Conservation (phyloP, 2,329 filamentous ascomycete species). For the Fonsecaea pedrosoi region DNA sequence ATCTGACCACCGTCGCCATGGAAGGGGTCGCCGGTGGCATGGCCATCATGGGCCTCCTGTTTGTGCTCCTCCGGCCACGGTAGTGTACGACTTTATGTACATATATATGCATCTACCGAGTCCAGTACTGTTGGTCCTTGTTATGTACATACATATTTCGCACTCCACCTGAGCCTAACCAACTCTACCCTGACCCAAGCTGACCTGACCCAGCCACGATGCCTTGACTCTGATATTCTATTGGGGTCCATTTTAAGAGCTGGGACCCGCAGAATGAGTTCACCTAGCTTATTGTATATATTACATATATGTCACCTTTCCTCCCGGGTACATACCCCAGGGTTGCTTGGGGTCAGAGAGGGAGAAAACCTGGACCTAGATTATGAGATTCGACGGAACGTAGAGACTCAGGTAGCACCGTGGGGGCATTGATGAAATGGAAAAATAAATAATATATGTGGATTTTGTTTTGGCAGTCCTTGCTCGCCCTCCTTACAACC, state of each 20-base stretch:
- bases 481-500: neutral
- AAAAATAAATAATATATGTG: conserved; percentile 2
- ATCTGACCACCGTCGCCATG: conserved; percentile 72
- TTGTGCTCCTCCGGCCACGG: conserved; percentile 59
- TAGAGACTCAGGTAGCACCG: neutral
- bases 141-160: neutral
- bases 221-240: no score
- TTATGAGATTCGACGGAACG: neutral
- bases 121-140: neutral
- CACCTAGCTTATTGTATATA: no score
- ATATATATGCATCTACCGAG: neutral
- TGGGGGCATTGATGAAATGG: neutral
- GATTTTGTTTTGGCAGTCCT: conserved; percentile 7
- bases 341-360: no score
- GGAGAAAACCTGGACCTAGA: no score
- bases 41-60: conserved; percentile 60
- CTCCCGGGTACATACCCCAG: no score
- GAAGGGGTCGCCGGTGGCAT: conserved; percentile 73
- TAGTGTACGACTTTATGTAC: conserved; percentile 31
- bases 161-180: neutral
- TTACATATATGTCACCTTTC: no score
- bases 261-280: no score
- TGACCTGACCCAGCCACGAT: no score
- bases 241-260: no score
- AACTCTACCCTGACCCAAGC: no score